These are phyloP conservation scores for Mycena vitilis DNA, from an alignment of 768 basidiomycete species.

Conservation along the genomic window DNA sequence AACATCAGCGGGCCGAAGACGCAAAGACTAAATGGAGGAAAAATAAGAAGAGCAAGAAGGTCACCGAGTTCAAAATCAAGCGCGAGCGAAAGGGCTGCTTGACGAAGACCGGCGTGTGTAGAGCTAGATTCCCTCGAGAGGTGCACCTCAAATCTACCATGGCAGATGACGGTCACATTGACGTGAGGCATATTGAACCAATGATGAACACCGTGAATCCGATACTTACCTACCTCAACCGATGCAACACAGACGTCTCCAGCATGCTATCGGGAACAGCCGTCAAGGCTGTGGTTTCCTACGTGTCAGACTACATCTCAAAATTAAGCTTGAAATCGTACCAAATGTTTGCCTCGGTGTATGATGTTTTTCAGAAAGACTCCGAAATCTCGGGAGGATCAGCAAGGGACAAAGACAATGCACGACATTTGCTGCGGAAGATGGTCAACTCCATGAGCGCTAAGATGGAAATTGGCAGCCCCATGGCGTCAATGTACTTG, in stretches of 20 bases:
- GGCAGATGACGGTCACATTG: no score
- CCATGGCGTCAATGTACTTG: conserved; percentile 46
- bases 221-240: neutral
- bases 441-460: neutral
- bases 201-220: no score
- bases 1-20: neutral
- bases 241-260: neutral
- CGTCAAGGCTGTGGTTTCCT: conserved; percentile 2
- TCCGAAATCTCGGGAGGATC: neutral
- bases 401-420: neutral
- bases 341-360: no score
- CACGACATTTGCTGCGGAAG: neutral
- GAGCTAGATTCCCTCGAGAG: no score
- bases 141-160: no score
- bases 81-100: conserved; percentile 13
- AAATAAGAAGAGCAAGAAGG: conserved; percentile 1
- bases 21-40: conserved; percentile 2
- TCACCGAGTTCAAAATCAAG: neutral
- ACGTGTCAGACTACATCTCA: conserved; percentile 1
- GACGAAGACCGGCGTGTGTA: conserved; percentile 5
- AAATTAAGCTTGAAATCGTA: neutral
- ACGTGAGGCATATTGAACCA: no score
- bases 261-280: neutral
- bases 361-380: neutral
- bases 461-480: conserved; percentile 46